Conservation (phyloP, 768 basidiomycete genomes). For the Tubosaeta brunneosetosa region DNA sequence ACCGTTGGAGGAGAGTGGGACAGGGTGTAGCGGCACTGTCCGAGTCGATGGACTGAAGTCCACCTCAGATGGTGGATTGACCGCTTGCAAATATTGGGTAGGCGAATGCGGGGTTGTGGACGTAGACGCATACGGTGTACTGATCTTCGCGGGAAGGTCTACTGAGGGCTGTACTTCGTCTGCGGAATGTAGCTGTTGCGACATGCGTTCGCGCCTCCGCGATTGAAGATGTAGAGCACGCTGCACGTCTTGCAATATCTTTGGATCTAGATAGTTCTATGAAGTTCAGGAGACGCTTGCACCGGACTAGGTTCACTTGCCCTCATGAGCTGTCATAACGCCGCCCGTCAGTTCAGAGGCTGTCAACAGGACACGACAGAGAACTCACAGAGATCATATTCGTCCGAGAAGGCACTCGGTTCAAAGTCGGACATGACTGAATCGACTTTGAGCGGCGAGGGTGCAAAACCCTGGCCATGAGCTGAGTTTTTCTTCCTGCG, state of each 20-base stretch:
- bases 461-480: constrained; percentile 11
- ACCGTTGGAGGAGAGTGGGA: constrained; percentile 64
- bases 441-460: constrained; percentile 26
- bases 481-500: constrained; percentile 16
- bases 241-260: constrained; percentile 75
- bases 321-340: constrained; percentile 60
- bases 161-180: constrained; percentile 22
- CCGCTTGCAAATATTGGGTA: constrained; percentile 19
- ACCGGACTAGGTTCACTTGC: constrained; percentile 35
- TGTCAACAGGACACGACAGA: constrained; percentile 2
- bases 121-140: constrained; percentile 30
- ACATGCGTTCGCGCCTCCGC: constrained; percentile 60
- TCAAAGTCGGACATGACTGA: constrained; percentile 32
- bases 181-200: constrained; percentile 18
- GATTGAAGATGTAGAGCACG: constrained; percentile 70
- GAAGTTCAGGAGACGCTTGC: constrained; percentile 9
- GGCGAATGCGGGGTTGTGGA: constrained; percentile 22
- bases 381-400: constrained; percentile 71
- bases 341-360: constrained; percentile 10
- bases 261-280: constrained; percentile 51
- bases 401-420: constrained; percentile 56
- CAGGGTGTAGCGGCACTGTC: constrained; percentile 48
- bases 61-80: constrained; percentile 40
- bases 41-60: constrained; percentile 69
- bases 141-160: constrained; percentile 25